Conservation (phyloP, 73 alveolate genomes). For the Uronychia setigera region DNA sequence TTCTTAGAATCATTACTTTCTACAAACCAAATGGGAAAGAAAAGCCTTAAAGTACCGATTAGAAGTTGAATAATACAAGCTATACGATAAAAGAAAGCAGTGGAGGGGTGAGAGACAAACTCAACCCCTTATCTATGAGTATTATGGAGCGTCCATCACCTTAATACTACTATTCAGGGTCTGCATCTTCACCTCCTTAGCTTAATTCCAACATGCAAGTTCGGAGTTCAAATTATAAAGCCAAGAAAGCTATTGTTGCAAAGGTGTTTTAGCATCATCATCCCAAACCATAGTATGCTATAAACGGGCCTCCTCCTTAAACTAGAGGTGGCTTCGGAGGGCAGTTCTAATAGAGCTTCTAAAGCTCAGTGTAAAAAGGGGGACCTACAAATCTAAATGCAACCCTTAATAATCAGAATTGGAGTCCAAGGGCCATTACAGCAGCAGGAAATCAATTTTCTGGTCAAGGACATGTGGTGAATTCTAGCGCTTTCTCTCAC, state of each 20-base stretch:
- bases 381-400: background rate
- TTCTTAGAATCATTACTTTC: background rate
- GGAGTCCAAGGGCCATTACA: background rate
- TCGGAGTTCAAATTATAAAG: background rate
- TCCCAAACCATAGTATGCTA: too few relatives aligned
- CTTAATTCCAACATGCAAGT: background rate
- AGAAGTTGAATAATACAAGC: background rate
- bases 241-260: background rate
- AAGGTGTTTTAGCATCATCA: background rate
- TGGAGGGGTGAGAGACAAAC: background rate
- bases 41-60: background rate
- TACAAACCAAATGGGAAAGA: background rate
- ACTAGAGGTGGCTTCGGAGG: too few relatives aligned
- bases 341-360: too few relatives aligned
- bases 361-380: too few relatives aligned
- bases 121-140: background rate
- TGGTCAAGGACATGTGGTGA: background rate
- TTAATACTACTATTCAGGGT: background rate
- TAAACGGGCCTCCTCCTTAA: too few relatives aligned
- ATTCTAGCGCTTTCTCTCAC: too few relatives aligned
- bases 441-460: background rate
- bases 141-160: background rate
- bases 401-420: background rate
- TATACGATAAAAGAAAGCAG: background rate
- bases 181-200: background rate